A percentile compares a stretch with the other conserved stretches of the same genome.
Evolutionary conservation across 2,329 filamentous ascomycete species (phyloP).

Genomic region (Shiraia bambusicola): DNA sequence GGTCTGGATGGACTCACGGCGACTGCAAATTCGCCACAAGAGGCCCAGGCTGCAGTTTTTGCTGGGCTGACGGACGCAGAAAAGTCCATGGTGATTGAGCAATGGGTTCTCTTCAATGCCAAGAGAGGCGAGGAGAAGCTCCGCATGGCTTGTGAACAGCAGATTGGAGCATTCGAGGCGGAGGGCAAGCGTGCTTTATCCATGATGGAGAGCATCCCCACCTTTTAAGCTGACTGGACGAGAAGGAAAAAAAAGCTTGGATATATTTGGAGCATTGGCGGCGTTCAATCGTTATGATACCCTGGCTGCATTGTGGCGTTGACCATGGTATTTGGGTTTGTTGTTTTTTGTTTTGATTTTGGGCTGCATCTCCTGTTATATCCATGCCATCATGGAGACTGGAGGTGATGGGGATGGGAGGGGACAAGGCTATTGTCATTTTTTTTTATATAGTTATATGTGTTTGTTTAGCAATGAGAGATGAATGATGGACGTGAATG

Average conservation of each 20-base stretch:
- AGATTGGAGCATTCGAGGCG: conserved; percentile 80
- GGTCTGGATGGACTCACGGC: conserved; percentile 34
- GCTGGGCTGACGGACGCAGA: conserved; percentile 71
- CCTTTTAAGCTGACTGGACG: conserved; percentile 8
- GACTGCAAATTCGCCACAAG: conserved; percentile 25
- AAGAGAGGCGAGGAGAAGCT: conserved; percentile 76
- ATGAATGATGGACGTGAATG: conserved; percentile 3
- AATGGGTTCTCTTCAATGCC: conserved; percentile 87
- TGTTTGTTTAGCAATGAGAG: conserved; percentile 3
- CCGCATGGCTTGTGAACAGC: conserved; percentile 75
- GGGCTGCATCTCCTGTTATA: conserved; percentile 3
- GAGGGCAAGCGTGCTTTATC: conserved; percentile 79
- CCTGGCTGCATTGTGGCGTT: conserved; percentile 12
- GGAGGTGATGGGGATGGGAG: conserved; percentile 18
- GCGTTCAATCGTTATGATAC: conserved; percentile 27
- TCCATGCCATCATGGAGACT: conserved; percentile 12
- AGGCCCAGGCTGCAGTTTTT: conserved; percentile 54
- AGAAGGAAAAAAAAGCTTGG: conserved; percentile 5
- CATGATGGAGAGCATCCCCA: conserved; percentile 62
- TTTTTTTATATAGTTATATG: conserved; percentile 1
- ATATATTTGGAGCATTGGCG: conserved; percentile 8
- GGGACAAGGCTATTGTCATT: conserved; percentile 5
- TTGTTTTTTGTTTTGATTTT: conserved; percentile 1
- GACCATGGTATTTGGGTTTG: conserved; percentile 7
- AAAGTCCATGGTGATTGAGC: conserved; percentile 87